Percentiles rank a stretch among this genome's conserved stretches.
phyloP scores from a whole-genome alignment of 352 stramenopile genomes.

The Elongisporangium anandrum region DNA sequence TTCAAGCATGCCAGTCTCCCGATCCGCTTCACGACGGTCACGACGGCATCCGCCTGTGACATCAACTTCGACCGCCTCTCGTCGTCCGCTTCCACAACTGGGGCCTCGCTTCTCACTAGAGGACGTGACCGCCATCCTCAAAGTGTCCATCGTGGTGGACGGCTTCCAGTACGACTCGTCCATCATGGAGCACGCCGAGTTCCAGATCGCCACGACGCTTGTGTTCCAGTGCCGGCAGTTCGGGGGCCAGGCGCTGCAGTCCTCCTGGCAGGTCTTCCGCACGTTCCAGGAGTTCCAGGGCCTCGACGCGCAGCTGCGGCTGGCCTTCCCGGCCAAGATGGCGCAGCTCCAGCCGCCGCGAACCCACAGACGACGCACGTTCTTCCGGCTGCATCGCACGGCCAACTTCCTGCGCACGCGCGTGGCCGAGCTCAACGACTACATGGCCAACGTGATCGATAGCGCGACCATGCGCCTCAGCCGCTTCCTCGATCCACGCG shows the following conservation, averaged over 20 bases:
- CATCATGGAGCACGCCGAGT: constrained; percentile 81
- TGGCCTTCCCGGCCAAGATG: constrained; percentile 63
- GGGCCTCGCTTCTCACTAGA: constrained; percentile 24
- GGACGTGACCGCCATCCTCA: constrained; percentile 67
- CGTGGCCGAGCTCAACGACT: constrained; percentile 62
- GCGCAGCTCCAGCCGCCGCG: constrained; percentile 37
- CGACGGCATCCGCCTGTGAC: background rate
- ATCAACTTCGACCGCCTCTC: background rate
- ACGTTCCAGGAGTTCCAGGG: constrained; percentile 74
- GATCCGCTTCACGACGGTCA: background rate
- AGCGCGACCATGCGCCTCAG: constrained; percentile 50
- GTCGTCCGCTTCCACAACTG: background rate
- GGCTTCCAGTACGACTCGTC: constrained; percentile 68
- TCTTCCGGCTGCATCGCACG: constrained; percentile 54
- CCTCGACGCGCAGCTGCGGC: constrained; percentile 66
- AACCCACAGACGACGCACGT: constrained; percentile 46
- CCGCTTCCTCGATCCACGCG: constrained; percentile 63
- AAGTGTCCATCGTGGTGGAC: constrained; percentile 47
- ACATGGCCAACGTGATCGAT: constrained; percentile 37
- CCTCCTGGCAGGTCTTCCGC: constrained; percentile 56
- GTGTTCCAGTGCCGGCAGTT: constrained; percentile 62
- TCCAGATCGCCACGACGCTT: constrained; percentile 49
- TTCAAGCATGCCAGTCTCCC: background rate
- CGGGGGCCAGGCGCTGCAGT: constrained; percentile 47
- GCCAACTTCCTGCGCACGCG: constrained; percentile 55